Conservation (phyloP, 2,329 filamentous ascomycete species). For the Teratosphaeria destructans region DNA sequence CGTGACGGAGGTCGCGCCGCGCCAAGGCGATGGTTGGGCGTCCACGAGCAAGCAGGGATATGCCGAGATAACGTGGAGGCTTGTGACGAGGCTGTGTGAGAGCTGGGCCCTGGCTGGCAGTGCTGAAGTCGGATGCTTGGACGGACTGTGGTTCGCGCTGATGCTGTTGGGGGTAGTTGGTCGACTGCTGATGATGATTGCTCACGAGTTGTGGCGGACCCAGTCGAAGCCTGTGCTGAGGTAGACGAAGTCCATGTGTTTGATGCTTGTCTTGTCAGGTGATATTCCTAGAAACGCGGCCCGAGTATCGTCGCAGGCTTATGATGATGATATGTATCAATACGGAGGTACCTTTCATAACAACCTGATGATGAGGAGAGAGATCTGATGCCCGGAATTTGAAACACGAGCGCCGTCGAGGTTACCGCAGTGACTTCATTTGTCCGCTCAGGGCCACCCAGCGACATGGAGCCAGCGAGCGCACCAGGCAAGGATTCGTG, state of each 20-base stretch:
- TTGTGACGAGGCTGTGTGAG: not conserved
- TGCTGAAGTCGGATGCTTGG: not conserved
- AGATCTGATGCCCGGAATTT: not conserved
- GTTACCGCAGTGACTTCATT: not conserved
- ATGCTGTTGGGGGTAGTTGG: too few species aligned
- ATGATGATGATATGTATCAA: not conserved
- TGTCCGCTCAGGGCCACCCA: not conserved
- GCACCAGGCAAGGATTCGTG: too few species aligned
- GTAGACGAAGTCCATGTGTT: conserved; percentile 8
- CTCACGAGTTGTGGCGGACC: conserved; percentile 5
- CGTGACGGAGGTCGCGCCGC: not conserved
- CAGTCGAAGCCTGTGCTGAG: conserved; percentile 3
- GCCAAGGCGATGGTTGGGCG: not conserved
- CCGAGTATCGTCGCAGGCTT: not conserved
- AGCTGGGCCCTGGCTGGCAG: too few species aligned
- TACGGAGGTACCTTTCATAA: not conserved
- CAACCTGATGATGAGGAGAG: not conserved
- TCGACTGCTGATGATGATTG: not conserved
- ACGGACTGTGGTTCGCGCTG: not conserved
- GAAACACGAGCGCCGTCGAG: not conserved
- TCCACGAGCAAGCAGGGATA: not conserved
- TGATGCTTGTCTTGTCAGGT: not conserved
- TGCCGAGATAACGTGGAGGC: not conserved
- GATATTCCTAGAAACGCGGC: not conserved
- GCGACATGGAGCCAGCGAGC: too few species aligned